phyloP scores from a whole-genome alignment of 495 filamentous ascomycete genomes.

The Lasiosphaeria ovina region DNA sequence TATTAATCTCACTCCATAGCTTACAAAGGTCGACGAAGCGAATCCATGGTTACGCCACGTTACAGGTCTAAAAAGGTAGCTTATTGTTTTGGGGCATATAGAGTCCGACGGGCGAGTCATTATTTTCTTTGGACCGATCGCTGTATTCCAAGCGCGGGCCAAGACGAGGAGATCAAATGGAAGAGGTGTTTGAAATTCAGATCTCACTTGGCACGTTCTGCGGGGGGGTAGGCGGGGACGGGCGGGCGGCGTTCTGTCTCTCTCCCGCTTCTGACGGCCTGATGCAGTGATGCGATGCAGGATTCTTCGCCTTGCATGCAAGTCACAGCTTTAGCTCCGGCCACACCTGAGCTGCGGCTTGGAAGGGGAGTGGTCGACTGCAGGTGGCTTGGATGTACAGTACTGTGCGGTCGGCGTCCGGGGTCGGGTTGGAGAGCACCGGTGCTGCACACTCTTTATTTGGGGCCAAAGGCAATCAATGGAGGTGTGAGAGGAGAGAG shows the following conservation, averaged over 20 bases:
- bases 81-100: not conserved
- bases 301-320: not conserved
- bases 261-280: not conserved
- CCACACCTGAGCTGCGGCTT: not conserved
- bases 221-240: not conserved
- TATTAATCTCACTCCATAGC: too few species aligned
- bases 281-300: not conserved
- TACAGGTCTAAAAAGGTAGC: not conserved
- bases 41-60: not conserved
- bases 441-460: slow-evolving; percentile 1
- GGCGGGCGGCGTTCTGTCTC: not conserved
- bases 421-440: not conserved
- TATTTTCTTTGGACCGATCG: not conserved
- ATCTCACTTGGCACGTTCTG: slow-evolving; percentile 2
- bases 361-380: not conserved
- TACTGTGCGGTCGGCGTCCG: not conserved
- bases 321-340: slow-evolving; percentile 5
- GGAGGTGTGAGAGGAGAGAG: not conserved
- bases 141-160: not conserved
- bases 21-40: not conserved
- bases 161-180: not conserved
- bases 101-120: not conserved
- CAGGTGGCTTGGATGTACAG: not conserved
- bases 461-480: slow-evolving; percentile 1
- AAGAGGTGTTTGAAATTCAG: not conserved